Evolutionary conservation across 2,329 filamentous ascomycete genomes (phyloP).

Genomic region (Volutella citrinella): DNA sequence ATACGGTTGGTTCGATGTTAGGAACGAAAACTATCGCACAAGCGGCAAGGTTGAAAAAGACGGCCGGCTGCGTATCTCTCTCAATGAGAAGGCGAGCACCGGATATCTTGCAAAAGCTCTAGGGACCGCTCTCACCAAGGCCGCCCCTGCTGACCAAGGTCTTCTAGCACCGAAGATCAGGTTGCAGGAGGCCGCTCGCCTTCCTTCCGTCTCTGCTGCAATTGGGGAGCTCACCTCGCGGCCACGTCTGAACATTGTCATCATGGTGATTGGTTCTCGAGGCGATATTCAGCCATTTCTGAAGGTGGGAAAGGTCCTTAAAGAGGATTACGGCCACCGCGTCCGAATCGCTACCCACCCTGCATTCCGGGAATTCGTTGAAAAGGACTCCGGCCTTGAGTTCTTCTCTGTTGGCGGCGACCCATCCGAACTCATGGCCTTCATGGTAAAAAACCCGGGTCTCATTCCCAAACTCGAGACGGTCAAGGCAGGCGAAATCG

Average conservation of each 20-base stretch:
- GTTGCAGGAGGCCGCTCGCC: slow-evolving; percentile 12
- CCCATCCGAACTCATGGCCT: slow-evolving; percentile 78
- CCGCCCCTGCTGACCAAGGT: slow-evolving; percentile 10
- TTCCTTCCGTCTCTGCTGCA: slow-evolving; percentile 31
- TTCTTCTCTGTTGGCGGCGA: slow-evolving; percentile 81
- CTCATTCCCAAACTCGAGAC: slow-evolving; percentile 73
- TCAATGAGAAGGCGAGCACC: slow-evolving; percentile 66
- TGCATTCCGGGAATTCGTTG: slow-evolving; percentile 71
- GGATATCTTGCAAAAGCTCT: slow-evolving; percentile 74
- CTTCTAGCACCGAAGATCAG: slow-evolving; percentile 9
- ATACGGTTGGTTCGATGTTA: slow-evolving; percentile 48
- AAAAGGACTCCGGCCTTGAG: slow-evolving; percentile 69
- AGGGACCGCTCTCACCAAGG: slow-evolving; percentile 55
- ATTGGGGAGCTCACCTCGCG: slow-evolving; percentile 28
- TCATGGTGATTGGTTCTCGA: slow-evolving; percentile 79
- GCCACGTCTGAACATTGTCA: slow-evolving; percentile 71
- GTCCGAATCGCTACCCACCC: slow-evolving; percentile 79
- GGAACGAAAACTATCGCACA: slow-evolving; percentile 63
- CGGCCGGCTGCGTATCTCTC: slow-evolving; percentile 68
- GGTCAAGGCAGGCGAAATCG: slow-evolving; percentile 71
- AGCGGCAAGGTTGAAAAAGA: slow-evolving; percentile 65
- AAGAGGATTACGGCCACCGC: slow-evolving; percentile 68
- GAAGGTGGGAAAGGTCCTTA: slow-evolving; percentile 68
- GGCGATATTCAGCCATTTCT: slow-evolving; percentile 82
- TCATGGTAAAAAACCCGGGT: slow-evolving; percentile 83